phyloP scores from a whole-genome alignment of 2,329 filamentous ascomycete genomes.

The Nemania sp. region DNA sequence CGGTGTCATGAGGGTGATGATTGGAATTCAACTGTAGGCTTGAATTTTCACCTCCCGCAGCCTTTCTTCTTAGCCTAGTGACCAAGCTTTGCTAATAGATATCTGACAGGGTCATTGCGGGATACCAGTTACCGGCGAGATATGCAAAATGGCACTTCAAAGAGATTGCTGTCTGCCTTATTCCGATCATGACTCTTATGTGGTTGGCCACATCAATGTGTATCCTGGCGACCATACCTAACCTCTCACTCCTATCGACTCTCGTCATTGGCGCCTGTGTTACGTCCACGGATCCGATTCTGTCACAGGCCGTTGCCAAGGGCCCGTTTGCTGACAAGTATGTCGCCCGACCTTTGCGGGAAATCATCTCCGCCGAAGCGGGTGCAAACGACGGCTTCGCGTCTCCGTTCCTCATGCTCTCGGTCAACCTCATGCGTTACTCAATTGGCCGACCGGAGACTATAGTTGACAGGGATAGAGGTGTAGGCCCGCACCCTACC shows the following conservation, averaged over 20 bases:
- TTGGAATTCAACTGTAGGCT: slow-evolving; percentile 67
- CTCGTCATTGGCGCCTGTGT: slow-evolving; percentile 71
- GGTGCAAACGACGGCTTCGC: slow-evolving; percentile 73
- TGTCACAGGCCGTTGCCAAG: slow-evolving; percentile 72
- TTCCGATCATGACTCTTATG: slow-evolving; percentile 72
- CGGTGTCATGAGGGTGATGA: slow-evolving; percentile 68
- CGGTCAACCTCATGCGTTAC: slow-evolving; percentile 67
- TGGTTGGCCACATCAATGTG: slow-evolving; percentile 70
- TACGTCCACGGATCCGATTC: slow-evolving; percentile 71
- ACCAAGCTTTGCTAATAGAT: slow-evolving; percentile 12
- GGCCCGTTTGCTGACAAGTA: slow-evolving; percentile 73
- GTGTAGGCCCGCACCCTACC: slow-evolving; percentile 63
- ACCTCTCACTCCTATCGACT: slow-evolving; percentile 64
- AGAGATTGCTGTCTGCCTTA: slow-evolving; percentile 65
- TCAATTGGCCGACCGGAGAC: slow-evolving; percentile 54
- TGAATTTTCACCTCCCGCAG: slow-evolving; percentile 29
- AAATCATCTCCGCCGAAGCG: slow-evolving; percentile 72
- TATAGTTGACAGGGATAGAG: slow-evolving; percentile 42
- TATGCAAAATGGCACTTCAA: slow-evolving; percentile 64
- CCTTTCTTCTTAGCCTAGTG: not conserved
- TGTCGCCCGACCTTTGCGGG: slow-evolving; percentile 66
- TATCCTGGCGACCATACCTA: slow-evolving; percentile 66
- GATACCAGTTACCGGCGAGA: slow-evolving; percentile 70
- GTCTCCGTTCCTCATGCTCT: slow-evolving; percentile 71
- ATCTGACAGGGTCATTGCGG: slow-evolving; percentile 62